Conservation (phyloP, 208 protist genomes). For the Trypanosoma brucei region DNA sequence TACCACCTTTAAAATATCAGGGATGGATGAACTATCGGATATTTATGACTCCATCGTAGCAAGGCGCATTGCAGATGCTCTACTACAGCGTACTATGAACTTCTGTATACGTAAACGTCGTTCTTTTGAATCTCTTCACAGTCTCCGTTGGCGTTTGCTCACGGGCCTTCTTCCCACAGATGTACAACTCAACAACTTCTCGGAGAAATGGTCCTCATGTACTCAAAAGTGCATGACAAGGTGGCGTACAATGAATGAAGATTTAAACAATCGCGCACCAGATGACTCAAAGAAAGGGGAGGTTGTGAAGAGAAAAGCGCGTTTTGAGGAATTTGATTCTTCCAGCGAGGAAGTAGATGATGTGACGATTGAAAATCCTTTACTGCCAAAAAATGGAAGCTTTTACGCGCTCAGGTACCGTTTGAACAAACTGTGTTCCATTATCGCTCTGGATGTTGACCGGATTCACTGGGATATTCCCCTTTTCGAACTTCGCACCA, state of each 20-base stretch:
- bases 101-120: constrained; percentile 10
- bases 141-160: constrained; percentile 23
- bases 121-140: constrained; percentile 13
- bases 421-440: constrained; percentile 31
- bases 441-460: constrained; percentile 56
- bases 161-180: constrained; percentile 20
- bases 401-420: constrained; percentile 58
- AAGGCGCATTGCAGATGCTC: constrained; percentile 3
- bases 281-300: background rate
- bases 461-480: constrained; percentile 64
- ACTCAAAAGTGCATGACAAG: constrained; percentile 3
- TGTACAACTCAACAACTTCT: constrained; percentile 6
- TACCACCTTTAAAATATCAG: too few relatives aligned
- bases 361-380: constrained; percentile 44
- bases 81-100: constrained; percentile 18
- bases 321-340: constrained; percentile 21
- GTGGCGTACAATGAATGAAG: constrained; percentile 14
- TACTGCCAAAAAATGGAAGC: constrained; percentile 41
- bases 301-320: constrained; percentile 1
- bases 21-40: constrained; percentile 19
- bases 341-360: constrained; percentile 20
- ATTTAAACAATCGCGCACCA: constrained; percentile 4
- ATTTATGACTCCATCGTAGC: constrained; percentile 10
- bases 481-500: constrained; percentile 30
- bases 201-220: constrained; percentile 8